Conservation (phyloP, 495 filamentous ascomycete genomes). For the Penicillium arizonense region DNA sequence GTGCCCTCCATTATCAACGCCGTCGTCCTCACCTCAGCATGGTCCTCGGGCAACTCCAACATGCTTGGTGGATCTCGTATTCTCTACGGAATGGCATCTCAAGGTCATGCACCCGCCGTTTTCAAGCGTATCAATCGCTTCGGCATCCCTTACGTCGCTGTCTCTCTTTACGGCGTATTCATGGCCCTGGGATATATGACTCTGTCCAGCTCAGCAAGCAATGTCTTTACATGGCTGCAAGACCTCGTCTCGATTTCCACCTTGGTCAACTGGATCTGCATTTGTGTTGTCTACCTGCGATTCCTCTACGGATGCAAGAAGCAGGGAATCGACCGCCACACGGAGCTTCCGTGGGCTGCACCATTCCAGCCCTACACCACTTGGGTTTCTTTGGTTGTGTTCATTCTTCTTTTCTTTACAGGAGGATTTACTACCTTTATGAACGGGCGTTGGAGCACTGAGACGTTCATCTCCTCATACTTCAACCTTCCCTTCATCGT, state of each 20-base stretch:
- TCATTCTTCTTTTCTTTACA: conserved; percentile 41
- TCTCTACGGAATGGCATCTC: conserved; percentile 40
- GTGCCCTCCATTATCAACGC: conserved; percentile 53
- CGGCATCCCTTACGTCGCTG: conserved; percentile 56
- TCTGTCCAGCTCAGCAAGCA: conserved; percentile 47
- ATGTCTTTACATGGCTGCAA: conserved; percentile 59
- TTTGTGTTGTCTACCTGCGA: conserved; percentile 51
- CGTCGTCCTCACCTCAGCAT: conserved; percentile 43
- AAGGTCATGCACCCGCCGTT: conserved; percentile 39
- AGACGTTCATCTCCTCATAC: conserved; percentile 30
- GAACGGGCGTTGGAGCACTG: conserved; percentile 42
- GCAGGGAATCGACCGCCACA: conserved; percentile 40
- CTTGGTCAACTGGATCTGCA: conserved; percentile 55
- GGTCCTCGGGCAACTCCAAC: conserved; percentile 47
- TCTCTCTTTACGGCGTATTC: conserved; percentile 45
- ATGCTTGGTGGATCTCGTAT: conserved; percentile 46
- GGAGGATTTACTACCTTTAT: conserved; percentile 42
- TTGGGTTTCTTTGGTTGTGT: conserved; percentile 45
- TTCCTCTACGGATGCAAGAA: conserved; percentile 52
- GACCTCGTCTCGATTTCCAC: conserved; percentile 51
- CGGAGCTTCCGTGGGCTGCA: conserved; percentile 51
- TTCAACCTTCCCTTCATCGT: conserved; percentile 55
- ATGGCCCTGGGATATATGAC: conserved; percentile 58
- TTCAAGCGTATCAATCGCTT: conserved; percentile 56
- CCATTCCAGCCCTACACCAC: conserved; percentile 50